Evolutionary conservation across 306 rosid genomes (phyloP).

Genomic region (Amphicarpaea edgeworthii): DNA sequence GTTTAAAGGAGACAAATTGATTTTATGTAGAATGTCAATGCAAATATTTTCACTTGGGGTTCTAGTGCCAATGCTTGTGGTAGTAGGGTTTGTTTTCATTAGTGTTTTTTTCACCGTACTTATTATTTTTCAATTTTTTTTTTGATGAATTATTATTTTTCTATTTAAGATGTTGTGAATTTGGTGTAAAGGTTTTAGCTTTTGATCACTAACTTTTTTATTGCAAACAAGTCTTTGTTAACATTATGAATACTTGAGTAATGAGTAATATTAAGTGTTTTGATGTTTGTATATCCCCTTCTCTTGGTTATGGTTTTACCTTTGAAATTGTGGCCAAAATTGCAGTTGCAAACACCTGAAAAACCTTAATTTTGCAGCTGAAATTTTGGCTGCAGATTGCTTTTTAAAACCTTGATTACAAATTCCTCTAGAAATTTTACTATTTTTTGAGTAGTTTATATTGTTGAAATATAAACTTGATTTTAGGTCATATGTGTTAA

Average conservation of each 20-base stretch:
- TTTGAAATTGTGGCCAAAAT: background rate
- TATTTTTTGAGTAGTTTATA: slow-evolving; percentile 5
- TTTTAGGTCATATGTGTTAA: too few relatives aligned
- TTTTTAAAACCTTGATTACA: background rate
- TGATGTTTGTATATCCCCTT: slow-evolving; percentile 7
- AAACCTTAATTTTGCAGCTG: background rate
- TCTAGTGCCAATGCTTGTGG: background rate
- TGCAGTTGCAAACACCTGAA: background rate
- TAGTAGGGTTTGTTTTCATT: background rate
- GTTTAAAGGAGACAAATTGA: background rate
- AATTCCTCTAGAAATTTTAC: slow-evolving; percentile 8
- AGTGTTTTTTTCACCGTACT: background rate
- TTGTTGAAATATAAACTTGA: too few relatives aligned
- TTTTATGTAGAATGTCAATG: background rate
- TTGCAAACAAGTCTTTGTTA: background rate
- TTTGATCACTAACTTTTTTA: too few relatives aligned
- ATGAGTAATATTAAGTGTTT: too few relatives aligned
- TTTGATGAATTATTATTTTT: too few relatives aligned
- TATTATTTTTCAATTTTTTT: too few relatives aligned
- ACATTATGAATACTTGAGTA: slow-evolving; percentile 15
- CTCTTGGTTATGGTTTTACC: background rate
- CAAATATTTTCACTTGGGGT: background rate
- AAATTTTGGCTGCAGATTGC: background rate
- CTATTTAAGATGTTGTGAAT: slow-evolving; percentile 14
- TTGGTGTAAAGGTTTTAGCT: slow-evolving; percentile 7